phyloP scores from a whole-genome alignment of 1,284 basidiomycete genomes.

The Microbotryum scabiosae region DNA sequence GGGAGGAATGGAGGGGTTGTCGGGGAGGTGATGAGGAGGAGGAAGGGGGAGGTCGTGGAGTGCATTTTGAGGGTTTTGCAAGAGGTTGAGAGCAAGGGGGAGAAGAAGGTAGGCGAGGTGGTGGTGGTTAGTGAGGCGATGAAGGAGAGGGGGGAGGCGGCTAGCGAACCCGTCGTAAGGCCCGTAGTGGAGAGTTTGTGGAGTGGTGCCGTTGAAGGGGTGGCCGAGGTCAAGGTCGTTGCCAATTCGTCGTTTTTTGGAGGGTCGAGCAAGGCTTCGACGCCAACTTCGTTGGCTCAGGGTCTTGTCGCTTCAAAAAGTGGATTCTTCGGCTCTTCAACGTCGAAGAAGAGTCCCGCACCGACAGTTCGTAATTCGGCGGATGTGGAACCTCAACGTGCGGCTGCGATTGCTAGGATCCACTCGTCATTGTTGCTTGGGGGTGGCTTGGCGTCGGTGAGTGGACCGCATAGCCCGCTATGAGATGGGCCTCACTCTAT shows the following conservation, averaged over 20 bases:
- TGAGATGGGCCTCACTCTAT: neutral
- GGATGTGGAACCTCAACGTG: neutral
- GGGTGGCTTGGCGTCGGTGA: constrained; percentile 47
- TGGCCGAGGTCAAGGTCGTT: constrained; percentile 6
- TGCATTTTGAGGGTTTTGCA: constrained; percentile 43
- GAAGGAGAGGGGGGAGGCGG: neutral
- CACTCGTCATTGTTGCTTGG: constrained; percentile 45
- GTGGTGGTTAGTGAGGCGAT: neutral
- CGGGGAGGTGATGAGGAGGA: constrained; percentile 43
- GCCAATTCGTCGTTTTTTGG: constrained; percentile 39
- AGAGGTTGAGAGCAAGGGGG: constrained; percentile 34
- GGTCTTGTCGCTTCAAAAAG: constrained; percentile 40
- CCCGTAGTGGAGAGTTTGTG: constrained; percentile 20
- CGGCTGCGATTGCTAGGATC: constrained; percentile 43
- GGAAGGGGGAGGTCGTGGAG: constrained; percentile 20
- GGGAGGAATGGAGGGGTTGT: constrained; percentile 40
- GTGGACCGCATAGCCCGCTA: neutral
- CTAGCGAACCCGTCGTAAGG: constrained; percentile 14
- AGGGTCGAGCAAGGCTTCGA: constrained; percentile 8
- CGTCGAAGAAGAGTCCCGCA: neutral
- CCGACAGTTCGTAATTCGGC: neutral
- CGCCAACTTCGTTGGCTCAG: neutral
- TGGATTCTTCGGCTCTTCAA: constrained; percentile 42
- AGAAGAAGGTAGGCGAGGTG: neutral
- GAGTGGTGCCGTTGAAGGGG: constrained; percentile 1